Base-by-base conservation (phyloP, 768 basidiomycete genomes). In the Tephrocybe sp. region DNA sequence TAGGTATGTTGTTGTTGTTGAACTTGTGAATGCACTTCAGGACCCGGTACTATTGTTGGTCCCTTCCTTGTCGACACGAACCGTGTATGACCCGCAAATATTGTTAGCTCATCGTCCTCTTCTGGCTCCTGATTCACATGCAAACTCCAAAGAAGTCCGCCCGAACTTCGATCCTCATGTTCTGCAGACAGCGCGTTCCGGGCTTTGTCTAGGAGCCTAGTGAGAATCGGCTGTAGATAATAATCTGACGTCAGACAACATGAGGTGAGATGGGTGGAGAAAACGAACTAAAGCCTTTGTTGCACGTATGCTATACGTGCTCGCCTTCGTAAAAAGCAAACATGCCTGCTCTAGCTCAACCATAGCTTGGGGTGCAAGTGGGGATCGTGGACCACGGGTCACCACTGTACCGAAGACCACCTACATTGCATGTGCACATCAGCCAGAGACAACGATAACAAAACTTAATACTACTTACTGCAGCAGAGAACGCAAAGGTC, bases 391-490 rank as follows among this genome's bases (percentile, higher is more conserved):
- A 3, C 84, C 82, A 23, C 85, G 79, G 2, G 85, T 87, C 2
- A 87, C 89, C 16, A 92, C 84, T 4, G 86, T 84, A 3, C 87
- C 90, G 59, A 91, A 86, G 13, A 91, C 84, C 9, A 89, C 76
- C 87, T 89, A 51, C 5, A 36, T 10, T 9, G 26, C 7, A 31
- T 33, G 17, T 22, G 17, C 20, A 20, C 12, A 22, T 38, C 26
- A 47, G 33, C 19, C 14, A 4, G 9, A 14, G n/a, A 0, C 5
- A 46, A 20, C 49, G 20, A 17, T 12, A 41, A 4, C 11, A 36
- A 10, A 39, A n/a, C n/a, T n/a, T n/a, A n/a, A n/a, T n/a, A n/a
- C n/a, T n/a, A 61, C 74, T 47, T 42, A 82, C 77, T 45, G 76
- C 79, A 23, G 83, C 77, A 10, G 74, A 76, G 58, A 82, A 82